Evolutionary conservation across 768 basidiomycete species (phyloP), one percentile per base, ranked within the genome.

Genomic region (Amyloporia xantha): DNA sequence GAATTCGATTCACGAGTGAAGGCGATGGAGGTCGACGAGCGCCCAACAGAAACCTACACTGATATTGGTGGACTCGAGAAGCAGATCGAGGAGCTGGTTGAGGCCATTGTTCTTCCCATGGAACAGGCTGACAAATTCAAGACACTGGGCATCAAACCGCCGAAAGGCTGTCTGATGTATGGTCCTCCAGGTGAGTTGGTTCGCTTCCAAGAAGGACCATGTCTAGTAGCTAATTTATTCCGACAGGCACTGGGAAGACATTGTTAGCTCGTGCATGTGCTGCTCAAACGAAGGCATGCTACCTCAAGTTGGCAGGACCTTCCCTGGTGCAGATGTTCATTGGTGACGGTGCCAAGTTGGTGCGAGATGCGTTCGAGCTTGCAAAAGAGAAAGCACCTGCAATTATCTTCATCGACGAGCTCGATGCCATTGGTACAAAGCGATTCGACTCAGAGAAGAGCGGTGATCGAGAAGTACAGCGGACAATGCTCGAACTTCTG

Each of bases 291-390:
- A 89, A 95, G 56, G 96, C 96, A 6, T 98, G 95, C 66, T 99
- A 95, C 66, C 79, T 99, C 55, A 98, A 99, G 68, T 81, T 99
- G 23, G 96, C 96, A 28, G 96, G 92, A 17, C 95, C 96, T 21
- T 94, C 94, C 44, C 79, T 99, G 45, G 96, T 99, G 11, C 96
- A 99, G 69, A 99, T 98, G 96, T 99, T 95, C 68, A 99, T 99
- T 57, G 96, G 96, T 68, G 96, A 98, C 66, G 96, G 96, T 61
- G 96, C 96, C 47, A 98, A 97, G 67, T 82, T 99, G 44, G 96
- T 99, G 19, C 90, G 96, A 40, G 96, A 99, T 61, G 95, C 95
- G 2, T 98, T 99, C 64, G 93, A 94, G 40, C 77, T 99, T 40
- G 96, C 96, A 15, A 98, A 97, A 68, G 90, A 96, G 75, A 97